Conservation (phyloP, 768 basidiomycete genomes). For the Panus rudis region DNA sequence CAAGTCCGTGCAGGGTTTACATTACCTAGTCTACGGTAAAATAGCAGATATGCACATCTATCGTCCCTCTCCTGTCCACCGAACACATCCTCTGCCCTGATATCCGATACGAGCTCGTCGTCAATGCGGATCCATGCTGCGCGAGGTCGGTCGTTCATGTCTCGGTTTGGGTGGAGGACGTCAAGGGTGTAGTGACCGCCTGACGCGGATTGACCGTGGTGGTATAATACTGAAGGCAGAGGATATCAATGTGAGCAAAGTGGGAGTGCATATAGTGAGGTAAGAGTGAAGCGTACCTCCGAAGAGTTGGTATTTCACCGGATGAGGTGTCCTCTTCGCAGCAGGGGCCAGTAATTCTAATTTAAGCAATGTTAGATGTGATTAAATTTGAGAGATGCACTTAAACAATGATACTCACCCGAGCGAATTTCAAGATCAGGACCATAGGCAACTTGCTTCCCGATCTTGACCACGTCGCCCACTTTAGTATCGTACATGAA, state of each 20-base stretch:
- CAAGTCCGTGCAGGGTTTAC: conserved; percentile 11
- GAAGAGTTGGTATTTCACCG: conserved; percentile 71
- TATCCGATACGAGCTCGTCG: conserved; percentile 79
- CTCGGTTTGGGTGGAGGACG: conserved; percentile 69
- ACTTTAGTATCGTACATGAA: conserved; percentile 79
- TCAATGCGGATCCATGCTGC: conserved; percentile 92
- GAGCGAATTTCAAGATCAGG: conserved; percentile 70
- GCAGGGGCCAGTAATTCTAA: conserved; percentile 59
- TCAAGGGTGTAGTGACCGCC: conserved; percentile 96
- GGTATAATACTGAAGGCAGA: conserved; percentile 64
- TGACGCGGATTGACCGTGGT: conserved; percentile 85
- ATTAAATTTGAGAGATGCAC: not conserved
- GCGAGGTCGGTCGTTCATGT: conserved; percentile 34
- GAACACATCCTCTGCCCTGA: conserved; percentile 71
- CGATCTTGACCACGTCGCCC: conserved; percentile 78
- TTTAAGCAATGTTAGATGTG: no score
- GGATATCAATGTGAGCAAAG: not conserved
- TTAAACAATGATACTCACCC: conserved; percentile 35
- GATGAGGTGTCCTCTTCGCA: conserved; percentile 35
- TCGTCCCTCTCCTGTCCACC: conserved; percentile 42
- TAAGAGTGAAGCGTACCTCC: conserved; percentile 47
- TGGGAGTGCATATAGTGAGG: not conserved
- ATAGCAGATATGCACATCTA: conserved; percentile 81
- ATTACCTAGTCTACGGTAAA: conserved; percentile 60
- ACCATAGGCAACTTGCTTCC: conserved; percentile 73